Evolutionary conservation across 345 rosid genomes (phyloP).

Genomic region (Cardamine resedifolia): DNA sequence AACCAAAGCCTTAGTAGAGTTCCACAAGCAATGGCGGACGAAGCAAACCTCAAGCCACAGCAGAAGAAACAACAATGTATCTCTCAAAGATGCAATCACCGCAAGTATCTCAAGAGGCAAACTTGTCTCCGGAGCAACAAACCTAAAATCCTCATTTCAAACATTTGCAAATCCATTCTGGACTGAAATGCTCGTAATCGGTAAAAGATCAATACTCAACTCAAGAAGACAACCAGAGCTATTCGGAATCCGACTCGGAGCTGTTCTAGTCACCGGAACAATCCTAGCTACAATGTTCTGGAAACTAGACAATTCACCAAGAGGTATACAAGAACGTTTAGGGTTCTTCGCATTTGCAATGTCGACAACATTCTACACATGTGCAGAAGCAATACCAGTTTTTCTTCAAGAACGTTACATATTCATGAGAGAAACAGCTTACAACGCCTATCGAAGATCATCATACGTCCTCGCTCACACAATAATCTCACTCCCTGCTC

Average conservation of each 20-base stretch:
- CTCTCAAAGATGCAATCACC: conserved; percentile 77
- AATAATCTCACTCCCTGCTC: conserved; percentile 63
- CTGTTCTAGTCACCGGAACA: conserved; percentile 71
- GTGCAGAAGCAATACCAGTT: conserved; percentile 86
- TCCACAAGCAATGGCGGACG: conserved; percentile 63
- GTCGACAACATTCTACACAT: conserved; percentile 90
- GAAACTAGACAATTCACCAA: conserved; percentile 78
- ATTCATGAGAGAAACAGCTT: conserved; percentile 96
- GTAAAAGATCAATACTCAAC: conserved; percentile 59
- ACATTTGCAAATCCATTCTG: conserved; percentile 77
- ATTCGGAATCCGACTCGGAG: conserved; percentile 71
- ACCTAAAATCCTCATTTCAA: conserved; percentile 54
- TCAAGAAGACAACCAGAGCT: conserved; percentile 84
- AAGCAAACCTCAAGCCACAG: conserved; percentile 17
- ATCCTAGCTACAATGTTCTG: conserved; percentile 81
- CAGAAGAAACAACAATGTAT: conserved; percentile 35
- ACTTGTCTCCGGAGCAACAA: conserved; percentile 64
- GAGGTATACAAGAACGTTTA: conserved; percentile 81
- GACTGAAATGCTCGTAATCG: conserved; percentile 73
- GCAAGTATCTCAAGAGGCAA: conserved; percentile 76
- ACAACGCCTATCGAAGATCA: conserved; percentile 83
- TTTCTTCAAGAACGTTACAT: conserved; percentile 90
- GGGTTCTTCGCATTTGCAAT: conserved; percentile 95
- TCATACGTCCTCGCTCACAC: conserved; percentile 89
- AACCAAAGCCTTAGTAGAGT: conserved; percentile 61